phyloP scores from a whole-genome alignment of 345 rosid species.

The Hevea brasiliensis region DNA sequence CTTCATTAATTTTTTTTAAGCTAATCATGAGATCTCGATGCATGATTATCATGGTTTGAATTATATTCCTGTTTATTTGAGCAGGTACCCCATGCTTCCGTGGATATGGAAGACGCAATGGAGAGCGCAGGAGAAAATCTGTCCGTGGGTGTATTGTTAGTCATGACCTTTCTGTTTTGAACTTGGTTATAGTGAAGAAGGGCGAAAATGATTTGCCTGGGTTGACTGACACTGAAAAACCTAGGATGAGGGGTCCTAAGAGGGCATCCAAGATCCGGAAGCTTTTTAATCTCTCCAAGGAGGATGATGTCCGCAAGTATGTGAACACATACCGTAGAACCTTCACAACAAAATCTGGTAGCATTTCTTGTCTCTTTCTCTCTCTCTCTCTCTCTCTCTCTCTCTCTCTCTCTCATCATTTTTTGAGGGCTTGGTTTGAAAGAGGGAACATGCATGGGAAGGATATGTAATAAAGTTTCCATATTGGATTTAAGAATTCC shows the following conservation, averaged over 20 bases:
- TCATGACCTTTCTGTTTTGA: conserved; percentile 73
- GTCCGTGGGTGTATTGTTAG: conserved; percentile 90
- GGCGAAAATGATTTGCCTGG: conserved; percentile 81
- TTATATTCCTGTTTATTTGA: conserved; percentile 6
- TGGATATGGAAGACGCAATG: conserved; percentile 72
- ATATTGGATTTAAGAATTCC: not conserved
- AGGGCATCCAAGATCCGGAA: conserved; percentile 80
- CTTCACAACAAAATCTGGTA: conserved; percentile 73
- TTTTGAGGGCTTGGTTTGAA: not conserved
- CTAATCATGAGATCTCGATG: not conserved
- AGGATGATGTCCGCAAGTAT: conserved; percentile 76
- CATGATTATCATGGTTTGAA: not conserved
- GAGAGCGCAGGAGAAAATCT: conserved; percentile 82
- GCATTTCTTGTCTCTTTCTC: not conserved
- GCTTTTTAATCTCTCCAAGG: conserved; percentile 68
- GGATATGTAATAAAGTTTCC: not conserved
- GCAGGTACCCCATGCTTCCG: conserved; percentile 78
- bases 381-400: not conserved
- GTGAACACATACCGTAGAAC: conserved; percentile 81
- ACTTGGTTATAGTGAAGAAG: conserved; percentile 76
- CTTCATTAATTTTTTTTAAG: not conserved
- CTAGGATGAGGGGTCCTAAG: conserved; percentile 86
- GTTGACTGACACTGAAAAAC: conserved; percentile 66
- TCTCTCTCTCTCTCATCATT: not conserved
- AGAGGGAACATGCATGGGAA: not conserved